Conservation (phyloP, 345 rosid genomes). For the Melastoma malabathricum region DNA sequence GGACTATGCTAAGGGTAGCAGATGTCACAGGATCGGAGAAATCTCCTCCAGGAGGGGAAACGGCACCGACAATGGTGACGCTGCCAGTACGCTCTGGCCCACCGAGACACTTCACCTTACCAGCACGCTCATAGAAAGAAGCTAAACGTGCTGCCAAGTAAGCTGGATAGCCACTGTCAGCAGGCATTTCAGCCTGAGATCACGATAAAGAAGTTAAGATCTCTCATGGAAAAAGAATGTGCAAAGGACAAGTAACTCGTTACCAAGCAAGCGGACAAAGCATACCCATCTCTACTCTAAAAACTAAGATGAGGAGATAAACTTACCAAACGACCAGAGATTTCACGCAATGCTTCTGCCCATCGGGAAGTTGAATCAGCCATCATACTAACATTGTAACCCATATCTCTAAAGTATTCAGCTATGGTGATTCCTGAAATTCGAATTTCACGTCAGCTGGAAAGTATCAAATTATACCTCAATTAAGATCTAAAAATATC, state of each 20-base stretch:
- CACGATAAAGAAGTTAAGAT: no score
- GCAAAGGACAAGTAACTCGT: background rate
- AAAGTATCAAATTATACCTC: no score
- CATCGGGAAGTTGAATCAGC: constrained; percentile 99
- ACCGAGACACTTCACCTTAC: constrained; percentile 97
- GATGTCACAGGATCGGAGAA: constrained; percentile 99
- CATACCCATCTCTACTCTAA: background rate
- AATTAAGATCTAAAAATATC: no score
- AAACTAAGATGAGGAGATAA: constrained; percentile 3
- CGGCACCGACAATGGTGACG: constrained; percentile 99
- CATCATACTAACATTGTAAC: constrained; percentile 99
- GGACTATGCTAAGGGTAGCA: constrained; percentile 98
- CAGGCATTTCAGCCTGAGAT: constrained; percentile 98
- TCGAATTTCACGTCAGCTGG: constrained; percentile 2
- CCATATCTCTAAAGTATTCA: constrained; percentile 98
- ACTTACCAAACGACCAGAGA: constrained; percentile 92
- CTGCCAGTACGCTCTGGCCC: constrained; percentile 97
- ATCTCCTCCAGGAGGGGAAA: constrained; percentile 99
- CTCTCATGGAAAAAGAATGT: background rate
- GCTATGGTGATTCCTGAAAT: constrained; percentile 92
- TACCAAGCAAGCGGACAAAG: constrained; percentile 1
- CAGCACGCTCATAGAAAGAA: constrained; percentile 98
- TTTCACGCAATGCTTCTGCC: constrained; percentile 99
- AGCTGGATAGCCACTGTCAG: constrained; percentile 99
- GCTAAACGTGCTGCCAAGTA: constrained; percentile 98